These are phyloP conservation scores for Gymnopus androsaceus DNA, from an alignment of 1,284 basidiomycete genomes.

Conservation along the genomic window DNA sequence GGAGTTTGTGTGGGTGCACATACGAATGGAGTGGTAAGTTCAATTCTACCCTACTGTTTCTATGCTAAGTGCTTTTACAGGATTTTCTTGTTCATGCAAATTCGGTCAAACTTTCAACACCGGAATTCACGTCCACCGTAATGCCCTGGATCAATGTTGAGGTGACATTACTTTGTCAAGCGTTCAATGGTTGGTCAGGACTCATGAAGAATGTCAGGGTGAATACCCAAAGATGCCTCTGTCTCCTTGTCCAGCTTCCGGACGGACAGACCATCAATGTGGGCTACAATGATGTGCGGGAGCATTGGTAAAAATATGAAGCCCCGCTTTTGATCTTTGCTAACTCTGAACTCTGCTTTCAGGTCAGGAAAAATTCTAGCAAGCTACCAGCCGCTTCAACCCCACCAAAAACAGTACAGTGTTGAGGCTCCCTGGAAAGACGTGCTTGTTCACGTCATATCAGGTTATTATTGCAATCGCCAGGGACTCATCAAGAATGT, in stretches of 20 bases:
- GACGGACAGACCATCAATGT: neutral
- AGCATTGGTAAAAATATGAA: neutral
- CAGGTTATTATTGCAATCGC: neutral
- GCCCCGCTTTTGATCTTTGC: too few relatives aligned
- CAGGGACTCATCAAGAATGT: neutral
- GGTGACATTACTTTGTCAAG: neutral
- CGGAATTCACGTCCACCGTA: neutral
- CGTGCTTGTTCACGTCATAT: neutral
- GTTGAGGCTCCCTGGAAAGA: slow-evolving; percentile 8
- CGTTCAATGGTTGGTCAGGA: neutral
- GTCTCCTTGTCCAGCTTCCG: neutral
- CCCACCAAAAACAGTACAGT: neutral
- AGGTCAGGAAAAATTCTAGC: neutral
- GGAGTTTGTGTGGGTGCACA: neutral
- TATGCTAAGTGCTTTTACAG: neutral
- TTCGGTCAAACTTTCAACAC: neutral
- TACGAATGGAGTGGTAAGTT: neutral
- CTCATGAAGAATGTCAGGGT: neutral
- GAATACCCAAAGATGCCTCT: neutral
- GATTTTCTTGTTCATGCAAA: slow-evolving; percentile 1
- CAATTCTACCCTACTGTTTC: neutral
- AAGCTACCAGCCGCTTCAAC: slow-evolving; percentile 1
- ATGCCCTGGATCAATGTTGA: neutral
- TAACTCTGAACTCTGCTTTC: neutral
- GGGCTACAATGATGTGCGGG: neutral